Conservation (phyloP, 1,284 basidiomycete species). For the Ceratobasidium sp. region DNA sequence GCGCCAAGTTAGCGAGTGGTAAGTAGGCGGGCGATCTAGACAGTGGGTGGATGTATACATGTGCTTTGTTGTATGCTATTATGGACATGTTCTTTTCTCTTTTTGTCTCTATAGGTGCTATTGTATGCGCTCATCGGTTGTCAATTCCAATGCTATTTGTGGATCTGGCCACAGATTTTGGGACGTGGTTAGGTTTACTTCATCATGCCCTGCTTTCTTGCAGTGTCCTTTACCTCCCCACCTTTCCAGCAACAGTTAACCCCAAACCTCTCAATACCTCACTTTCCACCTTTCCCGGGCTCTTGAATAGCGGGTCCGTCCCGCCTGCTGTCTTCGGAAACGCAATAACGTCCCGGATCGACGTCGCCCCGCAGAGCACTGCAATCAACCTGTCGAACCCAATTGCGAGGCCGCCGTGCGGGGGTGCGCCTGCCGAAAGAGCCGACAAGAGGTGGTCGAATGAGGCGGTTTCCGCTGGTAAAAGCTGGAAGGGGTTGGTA, state of each 20-base stretch:
- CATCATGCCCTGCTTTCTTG: background rate
- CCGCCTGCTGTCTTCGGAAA: conserved; percentile 92
- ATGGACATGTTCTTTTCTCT: conserved; percentile 24
- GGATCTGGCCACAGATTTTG: background rate
- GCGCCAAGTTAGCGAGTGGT: background rate
- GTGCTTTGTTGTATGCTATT: background rate
- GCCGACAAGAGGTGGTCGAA: conserved; percentile 90
- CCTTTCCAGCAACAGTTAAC: conserved; percentile 30
- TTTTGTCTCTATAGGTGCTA: background rate
- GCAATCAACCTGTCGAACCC: conserved; percentile 94
- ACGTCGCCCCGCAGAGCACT: conserved; percentile 83
- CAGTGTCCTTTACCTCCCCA: background rate
- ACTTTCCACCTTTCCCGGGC: conserved; percentile 71
- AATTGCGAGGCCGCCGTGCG: conserved; percentile 94
- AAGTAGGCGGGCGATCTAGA: background rate
- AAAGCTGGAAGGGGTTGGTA: conserved; percentile 63
- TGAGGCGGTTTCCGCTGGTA: conserved; percentile 73
- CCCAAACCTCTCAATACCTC: conserved; percentile 64
- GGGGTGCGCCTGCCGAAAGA: conserved; percentile 88
- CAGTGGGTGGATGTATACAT: background rate
- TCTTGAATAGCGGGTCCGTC: conserved; percentile 88
- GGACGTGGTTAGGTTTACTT: background rate
- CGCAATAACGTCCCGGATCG: conserved; percentile 94
- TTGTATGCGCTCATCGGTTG: conserved; percentile 22
- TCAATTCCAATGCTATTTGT: conserved; percentile 18